Conservation (phyloP, 78 protist species). For the Dictyostelium capitatum region DNA sequence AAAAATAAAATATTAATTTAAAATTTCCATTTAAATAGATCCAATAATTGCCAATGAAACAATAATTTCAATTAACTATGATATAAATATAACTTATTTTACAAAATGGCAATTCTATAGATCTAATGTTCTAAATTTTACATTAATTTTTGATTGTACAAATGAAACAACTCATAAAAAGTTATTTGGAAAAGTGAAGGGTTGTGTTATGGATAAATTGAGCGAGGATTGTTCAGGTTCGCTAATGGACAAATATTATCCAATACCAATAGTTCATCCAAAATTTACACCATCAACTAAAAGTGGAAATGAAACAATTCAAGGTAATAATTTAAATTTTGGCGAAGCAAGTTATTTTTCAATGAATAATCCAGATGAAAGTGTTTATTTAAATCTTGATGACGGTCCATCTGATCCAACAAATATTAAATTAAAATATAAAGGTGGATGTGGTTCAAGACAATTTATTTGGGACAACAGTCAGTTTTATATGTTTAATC, state of each 20-base stretch:
- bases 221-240: not conserved
- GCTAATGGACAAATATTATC: not conserved
- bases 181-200: not conserved
- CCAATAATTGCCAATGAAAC: too few relatives aligned
- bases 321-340: not conserved
- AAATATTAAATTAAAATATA: not conserved
- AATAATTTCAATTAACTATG: too few relatives aligned
- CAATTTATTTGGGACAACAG: not conserved
- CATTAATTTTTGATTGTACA: too few relatives aligned
- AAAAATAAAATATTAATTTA: too few relatives aligned
- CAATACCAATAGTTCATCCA: not conserved
- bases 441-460: slow-evolving; percentile 1
- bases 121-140: too few relatives aligned
- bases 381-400: not conserved
- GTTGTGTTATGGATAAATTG: not conserved
- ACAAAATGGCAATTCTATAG: too few relatives aligned
- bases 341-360: not conserved
- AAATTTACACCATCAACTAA: not conserved
- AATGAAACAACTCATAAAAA: not conserved
- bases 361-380: not conserved
- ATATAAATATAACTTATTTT: too few relatives aligned
- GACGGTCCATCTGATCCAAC: not conserved
- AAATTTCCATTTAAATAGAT: too few relatives aligned
- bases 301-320: not conserved
- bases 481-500: not conserved